Percentiles rank a stretch among this genome's conserved stretches.
phyloP scores from a whole-genome alignment of 1,284 basidiomycete species.

The Coniferiporia sulphurascens region DNA sequence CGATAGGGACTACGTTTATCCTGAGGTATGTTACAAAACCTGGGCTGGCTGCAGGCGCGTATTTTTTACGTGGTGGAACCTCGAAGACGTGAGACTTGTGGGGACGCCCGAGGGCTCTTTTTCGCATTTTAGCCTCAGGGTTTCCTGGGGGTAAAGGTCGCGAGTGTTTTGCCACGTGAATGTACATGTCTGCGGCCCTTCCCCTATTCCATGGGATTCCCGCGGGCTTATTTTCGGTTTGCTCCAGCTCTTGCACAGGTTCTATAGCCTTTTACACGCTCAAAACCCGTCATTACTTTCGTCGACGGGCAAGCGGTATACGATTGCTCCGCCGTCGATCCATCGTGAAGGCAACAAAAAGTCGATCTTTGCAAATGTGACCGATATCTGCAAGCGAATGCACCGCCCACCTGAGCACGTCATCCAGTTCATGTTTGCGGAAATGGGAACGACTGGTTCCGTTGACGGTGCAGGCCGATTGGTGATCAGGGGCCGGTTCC shows the following conservation, averaged over 20 bases:
- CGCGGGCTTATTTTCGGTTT: slow-evolving; percentile 2
- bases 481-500: slow-evolving; percentile 97
- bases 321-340: slow-evolving; percentile 95
- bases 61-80: no score
- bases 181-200: neutral
- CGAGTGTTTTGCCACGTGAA: neutral
- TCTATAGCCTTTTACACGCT: slow-evolving; percentile 88
- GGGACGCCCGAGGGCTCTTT: no score
- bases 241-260: slow-evolving; percentile 81
- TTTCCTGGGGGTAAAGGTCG: no score
- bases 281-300: slow-evolving; percentile 93
- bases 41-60: neutral
- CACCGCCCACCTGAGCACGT: slow-evolving; percentile 99
- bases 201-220: neutral
- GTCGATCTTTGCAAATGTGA: slow-evolving; percentile 93
- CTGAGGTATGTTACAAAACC: slow-evolving; percentile 55
- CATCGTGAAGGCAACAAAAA: slow-evolving; percentile 96
- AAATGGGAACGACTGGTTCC: slow-evolving; percentile 97
- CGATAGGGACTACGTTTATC: slow-evolving; percentile 93
- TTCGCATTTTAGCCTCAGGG: no score
- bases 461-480: slow-evolving; percentile 91
- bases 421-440: slow-evolving; percentile 95
- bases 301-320: slow-evolving; percentile 87
- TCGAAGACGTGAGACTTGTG: no score
- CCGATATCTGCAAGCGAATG: slow-evolving; percentile 98